Evolutionary conservation across 139 green algal genomes (phyloP).

Genomic region (Tetraselmis striata): DNA sequence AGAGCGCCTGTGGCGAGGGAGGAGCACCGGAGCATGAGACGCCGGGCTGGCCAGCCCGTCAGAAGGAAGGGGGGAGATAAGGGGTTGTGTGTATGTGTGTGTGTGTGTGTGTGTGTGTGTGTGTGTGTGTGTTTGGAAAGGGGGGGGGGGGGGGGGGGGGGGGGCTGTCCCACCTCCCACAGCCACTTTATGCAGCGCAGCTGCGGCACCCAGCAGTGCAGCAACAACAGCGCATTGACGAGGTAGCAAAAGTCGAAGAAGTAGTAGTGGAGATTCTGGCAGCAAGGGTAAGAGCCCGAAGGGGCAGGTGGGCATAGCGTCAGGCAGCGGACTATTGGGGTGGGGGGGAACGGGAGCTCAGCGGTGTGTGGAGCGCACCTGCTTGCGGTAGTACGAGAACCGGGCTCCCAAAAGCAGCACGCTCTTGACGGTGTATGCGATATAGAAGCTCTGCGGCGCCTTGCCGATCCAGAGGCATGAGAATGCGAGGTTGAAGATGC

Average conservation of each 20-base stretch:
- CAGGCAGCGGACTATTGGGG: too few species aligned
- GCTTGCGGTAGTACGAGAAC: constrained; percentile 41
- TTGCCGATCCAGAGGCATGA: constrained; percentile 52
- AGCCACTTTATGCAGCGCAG: constrained; percentile 47
- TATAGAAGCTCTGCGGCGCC: constrained; percentile 58
- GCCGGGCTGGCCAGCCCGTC: too few species aligned
- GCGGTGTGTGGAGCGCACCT: too few species aligned
- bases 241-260: constrained; percentile 57
- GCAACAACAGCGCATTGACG: constrained; percentile 59
- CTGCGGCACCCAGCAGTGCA: constrained; percentile 51
- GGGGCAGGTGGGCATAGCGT: too few species aligned
- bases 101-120: too few species aligned
- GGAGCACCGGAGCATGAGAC: neutral
- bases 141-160: too few species aligned
- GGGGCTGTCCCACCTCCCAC: neutral
- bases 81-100: too few species aligned
- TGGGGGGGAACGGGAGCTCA: too few species aligned
- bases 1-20: constrained; percentile 41
- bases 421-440: constrained; percentile 53
- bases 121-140: too few species aligned
- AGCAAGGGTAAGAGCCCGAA: neutral
- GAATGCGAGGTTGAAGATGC: neutral
- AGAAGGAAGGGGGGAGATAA: too few species aligned
- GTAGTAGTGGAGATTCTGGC: constrained; percentile 9
- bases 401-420: constrained; percentile 49